phyloP scores from a whole-genome alignment of 2,329 filamentous ascomycete genomes.

The Colletotrichum shisoi region DNA sequence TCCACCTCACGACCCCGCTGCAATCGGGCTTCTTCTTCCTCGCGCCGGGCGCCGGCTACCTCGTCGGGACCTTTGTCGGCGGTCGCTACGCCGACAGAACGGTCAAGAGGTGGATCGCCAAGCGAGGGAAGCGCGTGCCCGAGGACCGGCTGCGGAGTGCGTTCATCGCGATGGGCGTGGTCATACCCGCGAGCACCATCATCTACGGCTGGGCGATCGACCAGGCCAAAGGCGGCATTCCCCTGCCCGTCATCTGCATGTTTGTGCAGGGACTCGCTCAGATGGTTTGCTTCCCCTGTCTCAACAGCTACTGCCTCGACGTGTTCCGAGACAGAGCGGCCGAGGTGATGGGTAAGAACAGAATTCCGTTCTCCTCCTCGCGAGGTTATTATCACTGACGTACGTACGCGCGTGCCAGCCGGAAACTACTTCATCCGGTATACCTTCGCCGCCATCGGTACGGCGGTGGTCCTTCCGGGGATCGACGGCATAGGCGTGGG shows the following conservation, averaged over 20 bases:
- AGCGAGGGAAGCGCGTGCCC: slow-evolving; percentile 66
- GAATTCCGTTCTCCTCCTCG: no score
- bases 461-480: slow-evolving; percentile 75
- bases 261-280: slow-evolving; percentile 74
- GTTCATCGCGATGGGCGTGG: slow-evolving; percentile 66
- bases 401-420: slow-evolving; percentile 50
- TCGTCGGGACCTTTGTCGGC: slow-evolving; percentile 71
- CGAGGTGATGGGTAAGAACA: slow-evolving; percentile 36
- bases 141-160: slow-evolving; percentile 73
- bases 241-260: slow-evolving; percentile 70
- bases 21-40: slow-evolving; percentile 75
- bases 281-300: slow-evolving; percentile 71
- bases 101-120: slow-evolving; percentile 68
- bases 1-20: slow-evolving; percentile 68
- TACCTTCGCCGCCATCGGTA: slow-evolving; percentile 74
- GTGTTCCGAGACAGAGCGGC: slow-evolving; percentile 36
- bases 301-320: slow-evolving; percentile 64
- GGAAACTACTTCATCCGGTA: slow-evolving; percentile 84
- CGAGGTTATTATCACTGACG: background rate
- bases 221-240: slow-evolving; percentile 51
- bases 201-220: slow-evolving; percentile 69
- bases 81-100: slow-evolving; percentile 72
- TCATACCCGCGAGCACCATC: slow-evolving; percentile 70
- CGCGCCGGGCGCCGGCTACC: slow-evolving; percentile 72
- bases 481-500: slow-evolving; percentile 78